A percentile compares a stretch with the other conserved stretches of the same genome.
These are phyloP conservation scores for Tetradesmus lagerheimii DNA, from an alignment of 139 green algal species.

Conservation along the genomic window DNA sequence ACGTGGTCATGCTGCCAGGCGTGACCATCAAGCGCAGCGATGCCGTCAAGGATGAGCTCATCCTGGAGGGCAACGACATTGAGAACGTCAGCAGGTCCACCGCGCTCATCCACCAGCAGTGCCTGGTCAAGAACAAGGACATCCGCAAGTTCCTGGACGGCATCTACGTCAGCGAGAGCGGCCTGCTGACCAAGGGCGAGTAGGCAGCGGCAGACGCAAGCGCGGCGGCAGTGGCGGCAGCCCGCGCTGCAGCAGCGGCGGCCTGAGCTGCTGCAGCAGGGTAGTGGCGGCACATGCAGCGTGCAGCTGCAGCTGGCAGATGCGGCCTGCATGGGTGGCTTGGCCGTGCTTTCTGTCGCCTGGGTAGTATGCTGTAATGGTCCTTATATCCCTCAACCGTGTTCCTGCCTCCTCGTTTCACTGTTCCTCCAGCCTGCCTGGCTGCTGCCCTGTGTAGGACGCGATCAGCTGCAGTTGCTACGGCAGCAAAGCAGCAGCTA, in stretches of 20 bases:
- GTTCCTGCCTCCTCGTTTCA: not conserved
- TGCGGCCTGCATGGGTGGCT: not conserved
- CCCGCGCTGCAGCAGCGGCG: not conserved
- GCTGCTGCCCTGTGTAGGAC: not conserved
- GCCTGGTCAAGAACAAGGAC: slow-evolving; percentile 93
- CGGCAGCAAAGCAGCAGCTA: not conserved
- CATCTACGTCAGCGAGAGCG: slow-evolving; percentile 95
- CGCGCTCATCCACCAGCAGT: slow-evolving; percentile 94
- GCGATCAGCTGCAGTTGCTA: not conserved
- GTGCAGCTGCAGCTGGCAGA: not conserved
- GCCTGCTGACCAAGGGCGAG: slow-evolving; percentile 71
- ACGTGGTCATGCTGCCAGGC: slow-evolving; percentile 93
- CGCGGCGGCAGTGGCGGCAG: not conserved
- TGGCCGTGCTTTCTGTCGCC: not conserved
- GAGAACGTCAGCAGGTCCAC: slow-evolving; percentile 88
- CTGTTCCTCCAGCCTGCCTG: not conserved
- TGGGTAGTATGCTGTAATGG: not conserved
- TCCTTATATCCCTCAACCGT: not conserved
- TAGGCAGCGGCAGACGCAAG: not conserved
- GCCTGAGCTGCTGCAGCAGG: slow-evolving; percentile 12
- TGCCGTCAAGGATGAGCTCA: slow-evolving; percentile 98
- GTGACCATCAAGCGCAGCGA: slow-evolving; percentile 85
- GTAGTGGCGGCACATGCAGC: not conserved
- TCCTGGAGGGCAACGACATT: slow-evolving; percentile 95
- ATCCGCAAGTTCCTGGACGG: slow-evolving; percentile 99